Evolutionary conservation across 2,329 filamentous ascomycete species (phyloP), one percentile per base, ranked within the genome.

Genomic region (Parastagonospora nodorum): DNA sequence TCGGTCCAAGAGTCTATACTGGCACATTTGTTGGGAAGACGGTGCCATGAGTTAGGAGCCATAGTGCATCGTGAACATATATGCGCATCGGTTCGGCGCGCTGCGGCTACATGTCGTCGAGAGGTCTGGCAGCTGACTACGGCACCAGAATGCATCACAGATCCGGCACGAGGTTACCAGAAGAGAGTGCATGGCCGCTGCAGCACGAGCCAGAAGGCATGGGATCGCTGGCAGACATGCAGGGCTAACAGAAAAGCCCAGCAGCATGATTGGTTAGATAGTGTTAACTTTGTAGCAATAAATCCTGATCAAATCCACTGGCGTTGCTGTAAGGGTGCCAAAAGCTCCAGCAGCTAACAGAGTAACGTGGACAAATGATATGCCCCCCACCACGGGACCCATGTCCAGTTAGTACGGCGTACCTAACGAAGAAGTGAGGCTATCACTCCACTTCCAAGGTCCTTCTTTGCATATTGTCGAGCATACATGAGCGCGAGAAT

Each of bases 321-420:
- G 44, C 51, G 42, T 43, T 55, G 49, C 43, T 48, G 37, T 50
- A 49, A 60, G 56, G 50, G 51, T 53, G 40, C 42, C 52, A 43
- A 50, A 60, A 50, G 49, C 48, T 51, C 44, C 40, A 61, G 58
- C 58, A 62, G 58, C 59, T 60, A 67, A 58, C 55, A 56, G 54
- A 61, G 55, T 66, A 68, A 69, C 69, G 67, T 72, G 68, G 68
- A 68, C 64, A 54, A 68, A 64, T 69, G 54, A 66, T 51, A 67
- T 59, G 47, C 41, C 44, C 48, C 42, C 29, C 38, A 42, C 51
- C 32, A 55, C 48, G 50, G 43, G 32, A 62, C 57, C 67, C 66
- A 44, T 51, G 63, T 57, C 53, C 32, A 42, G 19, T 45, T 55
- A 47, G 61, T 58, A 51, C 58, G 53, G 57, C 54, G 15, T 19